Base-by-base conservation (phyloP, 768 basidiomycete species). In the Agrocybe pediades region DNA sequence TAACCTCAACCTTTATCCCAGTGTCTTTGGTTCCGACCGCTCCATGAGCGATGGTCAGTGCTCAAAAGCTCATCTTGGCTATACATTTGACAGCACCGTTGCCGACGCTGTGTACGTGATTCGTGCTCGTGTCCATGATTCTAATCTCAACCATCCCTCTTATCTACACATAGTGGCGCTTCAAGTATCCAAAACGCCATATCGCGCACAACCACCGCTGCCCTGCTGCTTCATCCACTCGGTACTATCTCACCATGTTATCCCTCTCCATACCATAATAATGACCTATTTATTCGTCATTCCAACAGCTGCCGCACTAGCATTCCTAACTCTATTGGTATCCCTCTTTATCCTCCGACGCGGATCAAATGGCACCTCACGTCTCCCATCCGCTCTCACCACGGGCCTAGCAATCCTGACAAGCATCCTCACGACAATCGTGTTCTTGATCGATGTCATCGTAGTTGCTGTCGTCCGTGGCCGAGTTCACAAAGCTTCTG, bases 141-240 rank as follows among this genome's bases (percentile, higher is more conserved):
- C 54, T 59, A 41, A 26, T 39, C 33, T 36, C 33, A 55, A 27
- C 53, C 30, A 54, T 54, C 45, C 49, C 52, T 53, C 13, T 36
- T 36, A 36, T 36, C 54, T 49, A 19, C 26, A 19, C 48, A 41
- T 52, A 79, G 75, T 42, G 62, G 73, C 54, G 69, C 71, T 8
- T 59, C 61, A 43, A 64, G 67, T 17, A 59, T 77, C 36, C 68
- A 73, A 46, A 68, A 77, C 55, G 55, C 73, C 33, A 75, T 84
- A 61, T 76, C 75, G 26, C 69, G 70, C 25, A 66, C 72, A 29
- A 67, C 77, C 33, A 82, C 80, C 46, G 74, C 73, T 33, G 78
- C 71, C 42, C 70, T 86, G 23, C 79, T 81, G 51, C 68, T 84
- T 51, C 82, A 84, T 62, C 82, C 80, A 23, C 73, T 85, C 53